Conservation (phyloP, 2,329 filamentous ascomycete genomes). For the Diaporthe humulicola region DNA sequence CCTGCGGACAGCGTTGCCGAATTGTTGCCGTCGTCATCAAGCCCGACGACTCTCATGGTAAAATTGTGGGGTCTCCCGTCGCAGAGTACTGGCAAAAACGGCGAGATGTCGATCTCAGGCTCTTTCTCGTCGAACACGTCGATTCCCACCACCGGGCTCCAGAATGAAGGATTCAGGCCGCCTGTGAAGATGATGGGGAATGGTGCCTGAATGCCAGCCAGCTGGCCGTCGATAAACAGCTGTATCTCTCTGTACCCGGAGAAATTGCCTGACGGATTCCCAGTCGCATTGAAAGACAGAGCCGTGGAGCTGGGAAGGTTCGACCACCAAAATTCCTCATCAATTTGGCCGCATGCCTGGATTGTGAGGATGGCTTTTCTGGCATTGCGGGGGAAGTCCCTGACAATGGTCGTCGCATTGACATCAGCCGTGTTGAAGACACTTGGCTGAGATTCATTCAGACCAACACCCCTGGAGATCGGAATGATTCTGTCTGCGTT, state of each 20-base stretch:
- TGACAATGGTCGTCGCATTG: constrained; percentile 69
- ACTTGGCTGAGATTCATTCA: constrained; percentile 56
- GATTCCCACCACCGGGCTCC: constrained; percentile 82
- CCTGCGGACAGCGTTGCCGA: constrained; percentile 64
- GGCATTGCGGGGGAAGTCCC: constrained; percentile 71
- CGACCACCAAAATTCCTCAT: constrained; percentile 89
- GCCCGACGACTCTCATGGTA: constrained; percentile 74
- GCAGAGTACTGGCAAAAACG: constrained; percentile 78
- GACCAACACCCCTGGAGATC: constrained; percentile 67
- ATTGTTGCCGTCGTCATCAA: constrained; percentile 68
- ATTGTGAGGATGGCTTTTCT: constrained; percentile 81
- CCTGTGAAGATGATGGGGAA: constrained; percentile 90
- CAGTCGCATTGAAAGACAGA: constrained; percentile 68
- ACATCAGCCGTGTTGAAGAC: constrained; percentile 78
- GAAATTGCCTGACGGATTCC: constrained; percentile 72
- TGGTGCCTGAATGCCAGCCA: constrained; percentile 84
- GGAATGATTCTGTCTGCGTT: constrained; percentile 77
- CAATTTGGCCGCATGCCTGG: constrained; percentile 79
- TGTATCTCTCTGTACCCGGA: constrained; percentile 85
- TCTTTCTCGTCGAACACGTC: constrained; percentile 85
- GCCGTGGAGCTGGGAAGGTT: constrained; percentile 77
- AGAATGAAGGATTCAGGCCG: constrained; percentile 80
- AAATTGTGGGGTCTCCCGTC: constrained; percentile 76
- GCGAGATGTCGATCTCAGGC: constrained; percentile 85
- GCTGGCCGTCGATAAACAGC: constrained; percentile 77